These are phyloP conservation scores for Furcasterigmium furcatum DNA, from an alignment of 2,329 filamentous ascomycete genomes.

Conservation along the genomic window DNA sequence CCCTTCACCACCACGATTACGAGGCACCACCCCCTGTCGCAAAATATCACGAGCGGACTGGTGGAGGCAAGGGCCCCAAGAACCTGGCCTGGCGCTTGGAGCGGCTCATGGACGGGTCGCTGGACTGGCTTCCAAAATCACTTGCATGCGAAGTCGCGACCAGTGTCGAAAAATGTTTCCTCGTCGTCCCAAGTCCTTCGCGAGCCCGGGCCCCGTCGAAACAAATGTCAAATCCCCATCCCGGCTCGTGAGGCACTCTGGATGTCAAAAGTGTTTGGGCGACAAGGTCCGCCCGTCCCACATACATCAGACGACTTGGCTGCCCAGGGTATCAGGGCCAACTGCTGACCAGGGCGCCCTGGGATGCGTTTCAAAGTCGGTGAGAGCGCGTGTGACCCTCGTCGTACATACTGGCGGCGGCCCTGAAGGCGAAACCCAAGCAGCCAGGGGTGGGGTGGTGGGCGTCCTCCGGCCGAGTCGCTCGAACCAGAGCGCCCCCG, in stretches of 20 bases:
- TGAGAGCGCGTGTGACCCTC: conserved; percentile 7
- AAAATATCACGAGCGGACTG: too few species aligned
- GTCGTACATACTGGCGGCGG: conserved; percentile 7
- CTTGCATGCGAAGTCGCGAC: too few species aligned
- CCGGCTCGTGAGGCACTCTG: conserved; percentile 8
- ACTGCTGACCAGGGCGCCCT: conserved; percentile 9
- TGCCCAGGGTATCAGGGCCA: conserved; percentile 7
- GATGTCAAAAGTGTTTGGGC: conserved; percentile 12
- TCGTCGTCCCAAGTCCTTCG: not conserved
- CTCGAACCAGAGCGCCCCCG: not conserved
- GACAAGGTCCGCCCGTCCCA: not conserved
- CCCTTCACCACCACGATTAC: too few species aligned
- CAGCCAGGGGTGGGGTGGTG: not conserved
- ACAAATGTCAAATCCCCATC: not conserved
- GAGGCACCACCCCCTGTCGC: too few species aligned
- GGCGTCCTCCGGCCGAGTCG: conserved; percentile 1
- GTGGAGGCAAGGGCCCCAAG: not conserved
- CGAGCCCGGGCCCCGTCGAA: conserved; percentile 6
- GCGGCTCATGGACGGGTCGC: not conserved
- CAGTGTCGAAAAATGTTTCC: not conserved
- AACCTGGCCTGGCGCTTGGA: not conserved
- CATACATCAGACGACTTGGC: conserved; percentile 7
- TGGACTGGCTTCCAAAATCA: too few species aligned
- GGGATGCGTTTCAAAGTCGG: not conserved
- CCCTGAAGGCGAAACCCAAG: conserved; percentile 8